Base-by-base conservation (phyloP, 768 basidiomycete genomes). In the Dentipellis fragilis region DNA sequence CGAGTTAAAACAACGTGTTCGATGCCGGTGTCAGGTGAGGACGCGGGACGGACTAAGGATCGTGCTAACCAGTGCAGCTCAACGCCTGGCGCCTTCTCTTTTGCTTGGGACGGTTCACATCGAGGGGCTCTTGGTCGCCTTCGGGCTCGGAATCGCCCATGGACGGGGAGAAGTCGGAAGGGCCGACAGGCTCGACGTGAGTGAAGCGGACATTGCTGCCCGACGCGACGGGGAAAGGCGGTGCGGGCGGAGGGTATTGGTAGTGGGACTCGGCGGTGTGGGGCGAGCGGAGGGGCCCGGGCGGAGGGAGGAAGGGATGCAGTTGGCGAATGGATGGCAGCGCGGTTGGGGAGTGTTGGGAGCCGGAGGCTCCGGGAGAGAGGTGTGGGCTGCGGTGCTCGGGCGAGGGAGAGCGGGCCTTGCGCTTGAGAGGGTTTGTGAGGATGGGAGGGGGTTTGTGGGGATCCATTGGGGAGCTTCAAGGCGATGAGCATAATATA, bases 31-130 rank as follows among this genome's bases (percentile, higher is more conserved):
- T 58, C 54, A 52, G 62, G 59, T 64, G 57, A 64, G 62, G 59
- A 58, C 57, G 57, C 60, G 63, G 62, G 58, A 55, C 14, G 42
- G 39, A 45, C 42, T 49, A 53, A 59, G 58, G 58, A 60, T 29
- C 55, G 45, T 45, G 71, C 77, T 72, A 67, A 89, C 88, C 88
- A 53, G 88, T 91, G 69, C 89, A 91, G 65, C 88, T 91, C 62
- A 91, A 71, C 39, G 89, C 88, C 66, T 91, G 88, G 47, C 89
- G 73, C 52, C 89, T 76, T 52, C 89, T 74, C 69, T 89, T 91
- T 79, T 89, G 89, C 76, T 89, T 90, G 14, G 82, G 82, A 14
- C 82, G 87, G 42, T 76, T 76, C 51, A 75, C 78, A 11, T 68
- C 66, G 47, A 76, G 77, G 10, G 52, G 49, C 47, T 60, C 58